Base-by-base conservation (phyloP, 805 yeast genomes). In the Candida tammaniensis region DNA sequence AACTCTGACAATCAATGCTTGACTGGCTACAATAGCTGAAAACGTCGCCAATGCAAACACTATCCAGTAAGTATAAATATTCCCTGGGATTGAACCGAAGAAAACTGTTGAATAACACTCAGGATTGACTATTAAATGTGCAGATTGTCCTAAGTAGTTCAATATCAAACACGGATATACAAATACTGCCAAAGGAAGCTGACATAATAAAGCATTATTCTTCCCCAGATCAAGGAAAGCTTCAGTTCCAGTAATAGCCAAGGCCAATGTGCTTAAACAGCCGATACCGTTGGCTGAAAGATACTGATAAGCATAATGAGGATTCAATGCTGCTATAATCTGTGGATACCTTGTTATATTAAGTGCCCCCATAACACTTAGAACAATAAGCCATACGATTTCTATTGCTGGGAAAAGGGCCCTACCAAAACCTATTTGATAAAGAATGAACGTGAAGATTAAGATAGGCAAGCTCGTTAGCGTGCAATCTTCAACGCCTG, bases 201-300 rank as follows among this genome's bases (percentile, higher is more conserved):
- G 78, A 29, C 75, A 61, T 1, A 82, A 72, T 4, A 59, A 42
- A 17, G 13, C 18, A 3, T 79, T 76, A 46, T 76, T 74, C 47
- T 74, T 80, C 4, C 81, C 77, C 32, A 76, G 61, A 52, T 78
- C 82, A 2, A 82, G 80, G 56, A 78, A 78, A 5, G 82, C 81
- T 43, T 78, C 83, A 4, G 74, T 61, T 20, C 83, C 83, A 0
- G 84, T 76, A 17, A 78, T 54, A 1, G 77, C 59, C 27, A 78
- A 66, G 72, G 77, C 68, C 3, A 74, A 72, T 4, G 74, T 70
- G 8, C 74, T 67, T 20, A 78, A 56, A 2, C 64, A 56, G 47
- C 69, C 75, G 18, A 71, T 55, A 14, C 64, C 66, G 3, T 66
- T 61, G 8, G 49, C 42, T 30, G 49, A 57, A 40, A 78, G 52